These are phyloP conservation scores for Aspergillus sp. DNA, from an alignment of 2,329 filamentous ascomycete genomes.

Conservation along the genomic window DNA sequence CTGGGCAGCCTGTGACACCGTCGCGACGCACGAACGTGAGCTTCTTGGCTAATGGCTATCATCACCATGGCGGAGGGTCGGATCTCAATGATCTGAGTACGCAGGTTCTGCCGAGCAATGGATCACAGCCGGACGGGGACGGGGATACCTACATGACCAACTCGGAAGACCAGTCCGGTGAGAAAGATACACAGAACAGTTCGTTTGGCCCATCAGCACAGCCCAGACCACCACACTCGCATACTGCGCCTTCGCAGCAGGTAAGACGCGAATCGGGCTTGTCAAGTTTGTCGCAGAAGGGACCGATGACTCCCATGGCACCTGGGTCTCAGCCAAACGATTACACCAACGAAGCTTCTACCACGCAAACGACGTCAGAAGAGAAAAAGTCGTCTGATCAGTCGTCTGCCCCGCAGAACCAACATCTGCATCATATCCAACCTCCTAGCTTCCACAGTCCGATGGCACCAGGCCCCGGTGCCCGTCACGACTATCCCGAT, in stretches of 20 bases:
- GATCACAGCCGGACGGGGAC: slow-evolving; percentile 39
- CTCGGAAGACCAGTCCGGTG: slow-evolving; percentile 37
- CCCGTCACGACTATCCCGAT: slow-evolving; percentile 45
- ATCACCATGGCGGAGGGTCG: slow-evolving; percentile 31
- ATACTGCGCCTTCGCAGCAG: slow-evolving; percentile 41
- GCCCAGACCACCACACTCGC: slow-evolving; percentile 38
- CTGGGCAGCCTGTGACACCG: slow-evolving; percentile 47
- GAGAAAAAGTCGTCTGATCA: slow-evolving; percentile 71
- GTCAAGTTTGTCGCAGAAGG: slow-evolving; percentile 42
- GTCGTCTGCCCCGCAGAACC: slow-evolving; percentile 59
- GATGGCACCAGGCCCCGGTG: slow-evolving; percentile 32
- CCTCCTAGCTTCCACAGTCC: slow-evolving; percentile 49
- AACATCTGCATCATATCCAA: slow-evolving; percentile 18
- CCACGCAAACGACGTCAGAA: slow-evolving; percentile 72
- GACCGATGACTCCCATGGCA: slow-evolving; percentile 50
- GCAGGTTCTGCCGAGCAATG: slow-evolving; percentile 47
- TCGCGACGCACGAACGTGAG: slow-evolving; percentile 43
- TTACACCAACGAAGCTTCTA: slow-evolving; percentile 80
- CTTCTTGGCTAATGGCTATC: slow-evolving; percentile 52
- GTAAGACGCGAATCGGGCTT: slow-evolving; percentile 38
- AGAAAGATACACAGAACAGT: slow-evolving; percentile 38
- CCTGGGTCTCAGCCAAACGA: slow-evolving; percentile 51
- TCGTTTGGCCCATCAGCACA: slow-evolving; percentile 46
- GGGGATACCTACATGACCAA: slow-evolving; percentile 51
- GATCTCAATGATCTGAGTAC: slow-evolving; percentile 30